Evolutionary conservation across 192 early-diverging fungal species (phyloP).

Genomic region (Coemansia sp.): DNA sequence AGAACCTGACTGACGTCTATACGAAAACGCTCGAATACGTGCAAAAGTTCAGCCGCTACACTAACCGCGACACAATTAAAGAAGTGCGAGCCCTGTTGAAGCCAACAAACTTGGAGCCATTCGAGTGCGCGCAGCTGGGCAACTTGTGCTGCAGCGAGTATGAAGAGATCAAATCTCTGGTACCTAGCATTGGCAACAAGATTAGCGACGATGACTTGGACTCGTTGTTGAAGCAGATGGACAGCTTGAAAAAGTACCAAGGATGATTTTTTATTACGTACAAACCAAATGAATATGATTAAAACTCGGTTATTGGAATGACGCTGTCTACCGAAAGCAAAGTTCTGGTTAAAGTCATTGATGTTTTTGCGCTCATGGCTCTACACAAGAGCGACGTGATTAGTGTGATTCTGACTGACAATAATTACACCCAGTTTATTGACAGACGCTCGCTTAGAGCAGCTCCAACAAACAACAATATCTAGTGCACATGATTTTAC

Average conservation of each 20-base stretch:
- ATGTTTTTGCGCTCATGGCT: no score
- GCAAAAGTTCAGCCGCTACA: constrained; percentile 79
- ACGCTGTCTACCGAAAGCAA: no score
- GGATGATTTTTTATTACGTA: not conserved
- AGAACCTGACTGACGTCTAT: constrained; percentile 64
- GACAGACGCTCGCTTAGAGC: no score
- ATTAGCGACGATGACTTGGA: constrained; percentile 77
- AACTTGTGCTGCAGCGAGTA: constrained; percentile 90
- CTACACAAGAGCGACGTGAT: no score
- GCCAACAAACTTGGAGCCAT: constrained; percentile 64
- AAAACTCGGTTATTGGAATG: no score
- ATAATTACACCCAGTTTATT: no score
- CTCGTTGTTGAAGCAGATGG: constrained; percentile 78
- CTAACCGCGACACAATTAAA: constrained; percentile 82
- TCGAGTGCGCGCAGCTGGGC: constrained; percentile 88
- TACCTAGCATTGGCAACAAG: constrained; percentile 81
- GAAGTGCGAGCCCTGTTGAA: constrained; percentile 66
- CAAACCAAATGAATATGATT: no score
- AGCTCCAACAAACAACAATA: no score
- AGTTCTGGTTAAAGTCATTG: no score
- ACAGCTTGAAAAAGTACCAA: constrained; percentile 67
- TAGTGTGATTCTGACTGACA: no score
- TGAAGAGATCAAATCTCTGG: constrained; percentile 89
- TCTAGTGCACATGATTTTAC: no score
- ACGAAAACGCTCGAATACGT: constrained; percentile 88